phyloP scores from a whole-genome alignment of 352 stramenopile genomes.

The Phytophthora sp. region DNA sequence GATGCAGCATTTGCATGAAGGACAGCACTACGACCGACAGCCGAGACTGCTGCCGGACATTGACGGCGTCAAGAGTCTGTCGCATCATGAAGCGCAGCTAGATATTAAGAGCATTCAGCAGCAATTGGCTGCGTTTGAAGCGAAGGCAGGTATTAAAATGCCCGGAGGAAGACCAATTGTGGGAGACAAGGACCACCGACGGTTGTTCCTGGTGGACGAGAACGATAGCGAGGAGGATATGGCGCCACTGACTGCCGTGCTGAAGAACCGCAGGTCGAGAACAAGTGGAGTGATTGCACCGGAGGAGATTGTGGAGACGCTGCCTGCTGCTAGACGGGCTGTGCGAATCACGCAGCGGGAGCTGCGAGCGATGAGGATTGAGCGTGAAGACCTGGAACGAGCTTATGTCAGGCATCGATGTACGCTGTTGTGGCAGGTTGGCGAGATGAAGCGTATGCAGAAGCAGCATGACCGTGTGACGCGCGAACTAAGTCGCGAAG shows the following conservation, averaged over 20 bases:
- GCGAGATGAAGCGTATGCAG: slow-evolving; percentile 72
- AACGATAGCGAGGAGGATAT: slow-evolving; percentile 38
- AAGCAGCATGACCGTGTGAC: slow-evolving; percentile 75
- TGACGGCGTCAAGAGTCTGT: slow-evolving; percentile 56
- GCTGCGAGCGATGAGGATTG: slow-evolving; percentile 64
- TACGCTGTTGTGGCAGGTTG: slow-evolving; percentile 68
- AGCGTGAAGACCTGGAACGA: slow-evolving; percentile 80
- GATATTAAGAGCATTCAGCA: slow-evolving; percentile 71
- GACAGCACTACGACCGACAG: slow-evolving; percentile 50
- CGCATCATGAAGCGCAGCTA: slow-evolving; percentile 48
- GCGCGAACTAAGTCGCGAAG: slow-evolving; percentile 44
- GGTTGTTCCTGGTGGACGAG: slow-evolving; percentile 30
- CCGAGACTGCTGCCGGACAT: slow-evolving; percentile 64
- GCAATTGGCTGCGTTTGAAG: slow-evolving; percentile 55
- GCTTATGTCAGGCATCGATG: slow-evolving; percentile 71
- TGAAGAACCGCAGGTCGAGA: slow-evolving; percentile 49
- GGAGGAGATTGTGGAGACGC: slow-evolving; percentile 76
- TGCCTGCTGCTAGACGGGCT: slow-evolving; percentile 66
- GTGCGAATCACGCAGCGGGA: slow-evolving; percentile 82
- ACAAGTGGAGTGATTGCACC: slow-evolving; percentile 59
- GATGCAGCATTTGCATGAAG: slow-evolving; percentile 41
- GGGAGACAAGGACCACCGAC: slow-evolving; percentile 30
- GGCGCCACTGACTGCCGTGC: slow-evolving; percentile 22
- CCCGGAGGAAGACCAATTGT: slow-evolving; percentile 6
- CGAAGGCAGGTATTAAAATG: slow-evolving; percentile 29